Conservation (phyloP, 148 eudicot genomes). For the Beta vulgaris region DNA sequence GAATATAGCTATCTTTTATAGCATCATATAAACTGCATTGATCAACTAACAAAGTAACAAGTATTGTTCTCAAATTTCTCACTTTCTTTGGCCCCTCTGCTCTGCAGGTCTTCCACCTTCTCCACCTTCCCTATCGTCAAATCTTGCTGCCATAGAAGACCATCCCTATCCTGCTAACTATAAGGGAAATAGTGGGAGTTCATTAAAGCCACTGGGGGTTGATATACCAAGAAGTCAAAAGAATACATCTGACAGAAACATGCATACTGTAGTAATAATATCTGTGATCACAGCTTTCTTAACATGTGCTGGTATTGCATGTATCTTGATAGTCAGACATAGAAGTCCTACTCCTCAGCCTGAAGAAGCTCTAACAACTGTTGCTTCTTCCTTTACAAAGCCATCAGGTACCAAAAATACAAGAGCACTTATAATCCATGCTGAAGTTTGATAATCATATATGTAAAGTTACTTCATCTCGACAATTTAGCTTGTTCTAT, state of each 20-base stretch:
- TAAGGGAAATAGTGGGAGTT: slow-evolving; percentile 38
- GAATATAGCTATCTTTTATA: background rate
- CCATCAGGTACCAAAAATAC: slow-evolving; percentile 50
- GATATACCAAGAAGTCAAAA: slow-evolving; percentile 50
- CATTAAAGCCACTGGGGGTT: slow-evolving; percentile 71
- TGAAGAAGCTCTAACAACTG: slow-evolving; percentile 32
- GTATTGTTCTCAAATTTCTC: background rate
- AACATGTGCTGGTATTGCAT: slow-evolving; percentile 41
- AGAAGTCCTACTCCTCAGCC: slow-evolving; percentile 28
- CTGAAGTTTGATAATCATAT: background rate
- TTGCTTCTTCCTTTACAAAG: slow-evolving; percentile 43
- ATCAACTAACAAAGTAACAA: background rate
- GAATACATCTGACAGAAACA: slow-evolving; percentile 34
- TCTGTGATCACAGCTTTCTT: slow-evolving; percentile 68
- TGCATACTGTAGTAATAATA: slow-evolving; percentile 46
- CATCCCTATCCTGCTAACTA: slow-evolving; percentile 45
- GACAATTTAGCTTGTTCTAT: background rate
- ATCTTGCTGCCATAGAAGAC: slow-evolving; percentile 37
- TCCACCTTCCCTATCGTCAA: slow-evolving; percentile 64
- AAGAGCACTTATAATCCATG: too few relatives aligned
- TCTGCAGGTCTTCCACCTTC: slow-evolving; percentile 87
- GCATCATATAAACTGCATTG: background rate
- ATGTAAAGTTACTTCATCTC: slow-evolving; percentile 1
- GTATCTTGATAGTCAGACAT: slow-evolving; percentile 54
- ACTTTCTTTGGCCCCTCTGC: slow-evolving; percentile 12